Evolutionary conservation across 352 stramenopile genomes (phyloP).

Genomic region (Pythium coloratum): DNA sequence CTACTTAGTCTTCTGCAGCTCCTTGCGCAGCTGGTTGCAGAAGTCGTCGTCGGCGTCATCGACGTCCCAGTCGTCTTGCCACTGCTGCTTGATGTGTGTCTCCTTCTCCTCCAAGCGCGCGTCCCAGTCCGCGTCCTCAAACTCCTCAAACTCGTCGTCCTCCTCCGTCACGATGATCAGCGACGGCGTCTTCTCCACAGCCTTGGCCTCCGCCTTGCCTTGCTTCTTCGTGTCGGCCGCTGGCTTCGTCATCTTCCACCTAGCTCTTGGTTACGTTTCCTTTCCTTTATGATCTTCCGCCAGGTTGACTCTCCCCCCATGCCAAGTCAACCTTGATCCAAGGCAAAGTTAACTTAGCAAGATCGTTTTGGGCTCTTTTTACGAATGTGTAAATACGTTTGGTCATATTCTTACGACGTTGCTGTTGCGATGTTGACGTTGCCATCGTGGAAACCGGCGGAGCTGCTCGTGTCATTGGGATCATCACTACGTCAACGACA

Average conservation of each 20-base stretch:
- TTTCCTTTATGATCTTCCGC: slow-evolving; percentile 14
- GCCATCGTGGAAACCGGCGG: not conserved
- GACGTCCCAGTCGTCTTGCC: slow-evolving; percentile 93
- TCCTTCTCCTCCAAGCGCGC: slow-evolving; percentile 78
- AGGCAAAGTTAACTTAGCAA: slow-evolving; percentile 11
- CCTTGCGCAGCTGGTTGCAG: slow-evolving; percentile 90
- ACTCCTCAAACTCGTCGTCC: slow-evolving; percentile 90
- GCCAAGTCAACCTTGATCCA: not conserved
- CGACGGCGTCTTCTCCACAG: slow-evolving; percentile 57
- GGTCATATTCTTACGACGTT: slow-evolving; percentile 13
- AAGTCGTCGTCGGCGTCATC: slow-evolving; percentile 93
- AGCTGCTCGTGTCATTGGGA: slow-evolving; percentile 4
- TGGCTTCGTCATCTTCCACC: slow-evolving; percentile 16
- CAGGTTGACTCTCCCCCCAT: not conserved
- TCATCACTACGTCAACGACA: not conserved
- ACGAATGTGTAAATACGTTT: slow-evolving; percentile 3
- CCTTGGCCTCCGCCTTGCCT: slow-evolving; percentile 23
- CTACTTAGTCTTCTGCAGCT: slow-evolving; percentile 86
- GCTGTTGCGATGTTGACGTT: slow-evolving; percentile 26
- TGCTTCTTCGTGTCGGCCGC: slow-evolving; percentile 13
- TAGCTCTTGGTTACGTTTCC: slow-evolving; percentile 10
- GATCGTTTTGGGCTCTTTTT: slow-evolving; percentile 12
- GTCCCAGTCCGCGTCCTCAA: slow-evolving; percentile 81
- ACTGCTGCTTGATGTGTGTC: slow-evolving; percentile 87
- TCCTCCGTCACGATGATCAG: slow-evolving; percentile 85